Evolutionary conservation across 2,329 filamentous ascomycete species (phyloP).

Genomic region (Xylariaceae sp.): DNA sequence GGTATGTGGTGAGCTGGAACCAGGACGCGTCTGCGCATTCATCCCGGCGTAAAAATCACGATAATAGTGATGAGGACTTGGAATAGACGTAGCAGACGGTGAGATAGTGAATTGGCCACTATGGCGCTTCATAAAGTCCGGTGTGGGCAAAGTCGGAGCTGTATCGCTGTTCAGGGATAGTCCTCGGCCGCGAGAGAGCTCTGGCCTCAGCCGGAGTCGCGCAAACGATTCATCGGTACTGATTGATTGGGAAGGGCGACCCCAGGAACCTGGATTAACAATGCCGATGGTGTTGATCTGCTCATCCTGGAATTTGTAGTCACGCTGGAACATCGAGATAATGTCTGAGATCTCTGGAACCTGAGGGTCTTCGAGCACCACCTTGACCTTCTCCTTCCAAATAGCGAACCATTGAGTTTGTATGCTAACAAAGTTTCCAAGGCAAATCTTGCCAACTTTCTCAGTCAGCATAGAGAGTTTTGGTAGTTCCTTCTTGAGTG

Average conservation of each 20-base stretch:
- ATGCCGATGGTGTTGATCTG: constrained; percentile 73
- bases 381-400: constrained; percentile 81
- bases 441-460: constrained; percentile 79
- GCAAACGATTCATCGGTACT: constrained; percentile 55
- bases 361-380: constrained; percentile 69
- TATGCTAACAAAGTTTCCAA: constrained; percentile 81
- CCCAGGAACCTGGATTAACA: constrained; percentile 72
- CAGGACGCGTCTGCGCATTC: constrained; percentile 54
- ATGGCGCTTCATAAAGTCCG: constrained; percentile 66
- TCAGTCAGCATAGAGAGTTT: constrained; percentile 81
- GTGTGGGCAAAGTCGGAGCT: constrained; percentile 64
- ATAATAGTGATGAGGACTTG: constrained; percentile 60
- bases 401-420: constrained; percentile 82
- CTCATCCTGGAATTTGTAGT: constrained; percentile 76
- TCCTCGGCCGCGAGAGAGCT: constrained; percentile 58
- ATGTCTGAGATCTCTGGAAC: constrained; percentile 74
- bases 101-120: constrained; percentile 69
- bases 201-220: constrained; percentile 54
- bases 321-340: constrained; percentile 73
- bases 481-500: constrained; percentile 89
- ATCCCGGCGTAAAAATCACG: constrained; percentile 54
- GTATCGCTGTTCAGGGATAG: constrained; percentile 65
- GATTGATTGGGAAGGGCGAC: constrained; percentile 60
- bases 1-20: constrained; percentile 60
- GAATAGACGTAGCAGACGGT: constrained; percentile 49